Base-by-base conservation (phyloP, 306 rosid species). In the Prunus mongolica region DNA sequence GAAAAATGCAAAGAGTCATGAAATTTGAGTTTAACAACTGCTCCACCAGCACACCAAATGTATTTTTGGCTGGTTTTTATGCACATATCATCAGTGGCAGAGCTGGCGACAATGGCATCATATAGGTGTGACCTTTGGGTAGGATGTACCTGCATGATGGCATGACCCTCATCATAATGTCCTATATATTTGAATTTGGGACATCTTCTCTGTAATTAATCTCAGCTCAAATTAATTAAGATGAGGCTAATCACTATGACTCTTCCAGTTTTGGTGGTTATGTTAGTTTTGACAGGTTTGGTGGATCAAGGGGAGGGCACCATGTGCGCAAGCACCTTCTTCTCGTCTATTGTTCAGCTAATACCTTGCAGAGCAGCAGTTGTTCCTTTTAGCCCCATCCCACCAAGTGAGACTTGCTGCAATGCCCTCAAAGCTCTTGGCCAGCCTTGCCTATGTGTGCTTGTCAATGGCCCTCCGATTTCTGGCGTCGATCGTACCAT, bases 311-410 rank as follows among this genome's bases (percentile, higher is more conserved):
- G 82, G 38, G 73, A 89, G 71, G 74, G 75, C 52, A 72, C 2
- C 30, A 46, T 85, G 12, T 95, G 99, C 60, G 24, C 88, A 45
- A 88, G 87, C 87, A 92, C 97, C 1, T 89, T 95, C 77, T 89
- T 92, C 68, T 86, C 91, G 0, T 80, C 99, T 3, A 89, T 95
- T 9, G 89, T 92, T 82, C 93, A 92, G 70, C 90, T 95, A 18
- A 89, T 92, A 54, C 99, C 97, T 52, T 95, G 97, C 71, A 90
- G 97, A 76, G 84, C 91, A 13, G 83, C 97, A 19, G 92, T 95
- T 9, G 86, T 89, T 25, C 93, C 98, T 18, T 92, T 89, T 20
- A 87, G 92, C 77, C 88, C 97, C 8, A 77, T 84, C 52, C 91
- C 91, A 0, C 98, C 98, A 14, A 90, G 76, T 57, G 86, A 82